Evolutionary conservation across 2,329 filamentous ascomycete species (phyloP).

Genomic region (Triangularia setosa): DNA sequence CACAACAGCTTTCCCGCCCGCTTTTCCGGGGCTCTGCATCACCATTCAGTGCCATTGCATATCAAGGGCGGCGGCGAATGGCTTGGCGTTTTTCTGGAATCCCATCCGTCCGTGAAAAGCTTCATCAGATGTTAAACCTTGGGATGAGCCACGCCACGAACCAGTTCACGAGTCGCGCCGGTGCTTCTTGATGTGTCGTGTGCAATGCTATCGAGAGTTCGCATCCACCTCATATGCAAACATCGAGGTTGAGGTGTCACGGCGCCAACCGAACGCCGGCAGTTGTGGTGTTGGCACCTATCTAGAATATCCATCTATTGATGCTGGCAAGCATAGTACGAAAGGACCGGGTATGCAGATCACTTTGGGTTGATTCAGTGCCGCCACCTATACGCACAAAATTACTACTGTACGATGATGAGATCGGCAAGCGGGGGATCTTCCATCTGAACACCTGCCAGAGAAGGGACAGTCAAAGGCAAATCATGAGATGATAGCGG

Average conservation of each 20-base stretch:
- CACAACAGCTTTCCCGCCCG: slow-evolving; percentile 14
- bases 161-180: neutral
- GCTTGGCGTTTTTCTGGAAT: slow-evolving; percentile 14
- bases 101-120: neutral
- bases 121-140: neutral
- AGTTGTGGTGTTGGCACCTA: neutral
- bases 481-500: neutral
- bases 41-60: neutral
- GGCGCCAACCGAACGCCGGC: neutral
- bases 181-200: neutral
- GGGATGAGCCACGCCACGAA: neutral
- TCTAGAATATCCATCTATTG: no score
- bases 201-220: neutral
- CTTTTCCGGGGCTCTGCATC: slow-evolving; percentile 15
- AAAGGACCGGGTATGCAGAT: neutral
- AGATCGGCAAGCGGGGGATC: neutral
- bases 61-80: slow-evolving; percentile 1
- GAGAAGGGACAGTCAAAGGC: neutral
- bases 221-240: neutral
- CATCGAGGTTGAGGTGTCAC: neutral
- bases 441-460: neutral
- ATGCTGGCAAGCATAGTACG: neutral
- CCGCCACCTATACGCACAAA: neutral
- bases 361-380: neutral
- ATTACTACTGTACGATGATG: neutral